Percentiles rank a stretch among this genome's conserved stretches.
Evolutionary conservation across 305 asterid genomes (phyloP).

Genomic region (Andrographis paniculata): DNA sequence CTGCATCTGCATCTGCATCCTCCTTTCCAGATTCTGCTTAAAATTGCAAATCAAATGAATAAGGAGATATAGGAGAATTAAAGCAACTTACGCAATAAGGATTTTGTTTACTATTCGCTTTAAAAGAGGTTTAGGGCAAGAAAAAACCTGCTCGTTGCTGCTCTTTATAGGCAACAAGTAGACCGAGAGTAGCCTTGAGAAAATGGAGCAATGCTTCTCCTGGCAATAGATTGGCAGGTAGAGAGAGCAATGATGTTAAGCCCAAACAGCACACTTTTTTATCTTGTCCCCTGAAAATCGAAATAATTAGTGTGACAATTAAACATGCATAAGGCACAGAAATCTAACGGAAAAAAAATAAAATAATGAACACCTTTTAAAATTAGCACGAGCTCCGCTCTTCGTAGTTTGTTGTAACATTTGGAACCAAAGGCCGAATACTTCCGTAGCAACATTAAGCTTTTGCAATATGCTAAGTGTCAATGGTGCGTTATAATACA

Average conservation of each 20-base stretch:
- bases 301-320: neutral
- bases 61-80: too few relatives aligned
- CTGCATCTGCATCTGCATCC: slow-evolving; percentile 55
- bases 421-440: slow-evolving; percentile 94
- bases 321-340: neutral
- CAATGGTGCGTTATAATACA: slow-evolving; percentile 74
- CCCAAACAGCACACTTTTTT: slow-evolving; percentile 97
- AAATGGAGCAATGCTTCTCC: slow-evolving; percentile 85
- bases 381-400: slow-evolving; percentile 65
- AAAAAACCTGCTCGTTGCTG: slow-evolving; percentile 87
- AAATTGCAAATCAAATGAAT: neutral
- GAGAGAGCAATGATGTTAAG: slow-evolving; percentile 86
- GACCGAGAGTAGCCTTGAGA: slow-evolving; percentile 81
- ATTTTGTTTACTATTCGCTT: slow-evolving; percentile 4
- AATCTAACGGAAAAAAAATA: neutral
- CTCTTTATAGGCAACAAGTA: slow-evolving; percentile 94
- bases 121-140: neutral
- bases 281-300: slow-evolving; percentile 68
- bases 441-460: slow-evolving; percentile 81
- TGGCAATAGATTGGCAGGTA: slow-evolving; percentile 86
- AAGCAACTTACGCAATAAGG: slow-evolving; percentile 7
- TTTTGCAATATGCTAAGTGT: slow-evolving; percentile 75
- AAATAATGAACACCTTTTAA: slow-evolving; percentile 49
- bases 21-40: slow-evolving; percentile 71
- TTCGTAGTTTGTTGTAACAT: slow-evolving; percentile 53